Evolutionary conservation across 306 rosid genomes (phyloP).

Genomic region (Purshia tridentata): DNA sequence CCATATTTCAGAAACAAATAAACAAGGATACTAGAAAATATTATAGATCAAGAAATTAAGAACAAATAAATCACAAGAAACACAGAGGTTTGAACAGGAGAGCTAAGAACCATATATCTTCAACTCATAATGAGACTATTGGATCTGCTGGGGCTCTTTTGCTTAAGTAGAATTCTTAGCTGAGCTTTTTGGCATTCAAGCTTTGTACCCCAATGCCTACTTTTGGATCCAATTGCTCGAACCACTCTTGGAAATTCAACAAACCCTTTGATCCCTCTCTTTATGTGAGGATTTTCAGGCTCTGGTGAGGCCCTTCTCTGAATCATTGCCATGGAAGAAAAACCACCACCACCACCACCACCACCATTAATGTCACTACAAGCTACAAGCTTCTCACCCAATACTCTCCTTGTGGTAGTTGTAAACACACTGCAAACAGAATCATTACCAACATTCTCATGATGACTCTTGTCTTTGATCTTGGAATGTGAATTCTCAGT

Average conservation of each 20-base stretch:
- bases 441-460: conserved; percentile 10
- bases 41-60: neutral
- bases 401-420: conserved; percentile 2
- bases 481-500: conserved; percentile 14
- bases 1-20: neutral
- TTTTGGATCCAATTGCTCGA: conserved; percentile 43
- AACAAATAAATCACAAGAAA: conserved; percentile 16
- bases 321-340: conserved; percentile 13
- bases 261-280: conserved; percentile 63
- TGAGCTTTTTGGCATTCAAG: conserved; percentile 61
- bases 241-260: conserved; percentile 60
- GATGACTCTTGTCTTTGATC: conserved; percentile 1
- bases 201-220: conserved; percentile 52
- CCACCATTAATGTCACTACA: conserved; percentile 9
- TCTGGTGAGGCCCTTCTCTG: conserved; percentile 36
- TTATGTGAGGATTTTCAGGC: conserved; percentile 56
- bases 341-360: conserved; percentile 7
- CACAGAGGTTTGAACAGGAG: neutral
- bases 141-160: conserved; percentile 38
- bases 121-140: conserved; percentile 37
- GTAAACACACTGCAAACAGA: neutral
- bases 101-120: neutral
- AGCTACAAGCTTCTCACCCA: conserved; percentile 9
- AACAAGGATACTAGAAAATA: too few relatives aligned
- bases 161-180: conserved; percentile 47